phyloP scores from a whole-genome alignment of 345 rosid genomes.

The Bruguiera gymnorhiza region DNA sequence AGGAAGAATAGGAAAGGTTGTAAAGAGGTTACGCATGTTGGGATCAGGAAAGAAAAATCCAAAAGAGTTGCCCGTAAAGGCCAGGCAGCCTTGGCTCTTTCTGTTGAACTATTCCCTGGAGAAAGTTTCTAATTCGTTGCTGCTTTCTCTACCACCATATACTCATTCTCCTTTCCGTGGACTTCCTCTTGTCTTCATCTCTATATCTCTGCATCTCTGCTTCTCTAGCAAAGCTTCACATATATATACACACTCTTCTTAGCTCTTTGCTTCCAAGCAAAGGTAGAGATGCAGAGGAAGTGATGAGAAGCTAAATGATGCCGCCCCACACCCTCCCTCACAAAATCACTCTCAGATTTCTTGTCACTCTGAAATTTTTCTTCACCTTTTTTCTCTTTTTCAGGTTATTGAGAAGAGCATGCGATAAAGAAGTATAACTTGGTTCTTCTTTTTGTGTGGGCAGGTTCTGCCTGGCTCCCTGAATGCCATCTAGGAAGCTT shows the following conservation, averaged over 20 bases:
- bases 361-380: too few relatives aligned
- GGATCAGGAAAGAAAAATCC: constrained; percentile 24
- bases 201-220: not conserved
- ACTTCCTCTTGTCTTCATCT: constrained; percentile 21
- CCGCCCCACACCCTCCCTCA: too few relatives aligned
- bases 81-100: constrained; percentile 37
- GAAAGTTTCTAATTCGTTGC: constrained; percentile 10
- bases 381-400: too few relatives aligned
- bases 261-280: not conserved
- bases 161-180: constrained; percentile 2
- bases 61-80: constrained; percentile 28
- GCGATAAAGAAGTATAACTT: too few relatives aligned
- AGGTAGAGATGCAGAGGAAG: not conserved
- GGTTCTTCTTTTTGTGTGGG: too few relatives aligned
- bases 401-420: too few relatives aligned
- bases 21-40: not conserved
- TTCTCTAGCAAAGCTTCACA: not conserved
- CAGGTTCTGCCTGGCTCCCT: constrained; percentile 63
- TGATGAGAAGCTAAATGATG: too few relatives aligned
- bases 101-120: constrained; percentile 18
- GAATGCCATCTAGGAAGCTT: constrained; percentile 56
- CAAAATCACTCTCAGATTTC: too few relatives aligned
- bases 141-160: constrained; percentile 18
- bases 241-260: not conserved
- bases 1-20: not conserved